Evolutionary conservation across 306 rosid species (phyloP).

Genomic region (Parietaria judaica): DNA sequence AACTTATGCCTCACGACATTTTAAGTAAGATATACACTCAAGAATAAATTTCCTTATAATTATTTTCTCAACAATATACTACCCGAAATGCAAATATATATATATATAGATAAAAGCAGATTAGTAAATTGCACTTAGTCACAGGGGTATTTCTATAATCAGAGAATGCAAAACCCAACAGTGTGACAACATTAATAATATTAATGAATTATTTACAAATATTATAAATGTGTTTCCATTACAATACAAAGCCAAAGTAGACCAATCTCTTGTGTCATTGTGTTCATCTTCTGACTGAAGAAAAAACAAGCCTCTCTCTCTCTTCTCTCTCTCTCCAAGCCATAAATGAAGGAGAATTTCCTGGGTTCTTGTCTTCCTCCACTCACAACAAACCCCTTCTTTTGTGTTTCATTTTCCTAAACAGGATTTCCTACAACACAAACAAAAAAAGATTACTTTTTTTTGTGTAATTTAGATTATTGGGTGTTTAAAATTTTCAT

Average conservation of each 20-base stretch:
- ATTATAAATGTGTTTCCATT: slow-evolving; percentile 20
- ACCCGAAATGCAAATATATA: not conserved
- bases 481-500: slow-evolving; percentile 19
- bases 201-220: not conserved
- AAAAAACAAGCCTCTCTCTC: slow-evolving; percentile 28
- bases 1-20: no score
- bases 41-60: no score
- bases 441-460: slow-evolving; percentile 8
- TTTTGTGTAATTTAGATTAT: not conserved
- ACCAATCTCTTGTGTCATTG: slow-evolving; percentile 33
- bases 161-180: slow-evolving; percentile 8
- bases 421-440: not conserved
- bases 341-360: slow-evolving; percentile 71
- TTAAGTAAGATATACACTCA: no score
- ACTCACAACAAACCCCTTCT: slow-evolving; percentile 47
- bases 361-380: slow-evolving; percentile 78
- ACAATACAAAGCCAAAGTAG: slow-evolving; percentile 39
- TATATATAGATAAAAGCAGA: not conserved
- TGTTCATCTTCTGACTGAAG: slow-evolving; percentile 40
- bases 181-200: slow-evolving; percentile 15
- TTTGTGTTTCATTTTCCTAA: slow-evolving; percentile 25
- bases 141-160: slow-evolving; percentile 32
- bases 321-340: slow-evolving; percentile 42
- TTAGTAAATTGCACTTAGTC: slow-evolving; percentile 27
- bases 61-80: not conserved